phyloP scores from a whole-genome alignment of 441 rosid species.

The Bruguiera hainesii region DNA sequence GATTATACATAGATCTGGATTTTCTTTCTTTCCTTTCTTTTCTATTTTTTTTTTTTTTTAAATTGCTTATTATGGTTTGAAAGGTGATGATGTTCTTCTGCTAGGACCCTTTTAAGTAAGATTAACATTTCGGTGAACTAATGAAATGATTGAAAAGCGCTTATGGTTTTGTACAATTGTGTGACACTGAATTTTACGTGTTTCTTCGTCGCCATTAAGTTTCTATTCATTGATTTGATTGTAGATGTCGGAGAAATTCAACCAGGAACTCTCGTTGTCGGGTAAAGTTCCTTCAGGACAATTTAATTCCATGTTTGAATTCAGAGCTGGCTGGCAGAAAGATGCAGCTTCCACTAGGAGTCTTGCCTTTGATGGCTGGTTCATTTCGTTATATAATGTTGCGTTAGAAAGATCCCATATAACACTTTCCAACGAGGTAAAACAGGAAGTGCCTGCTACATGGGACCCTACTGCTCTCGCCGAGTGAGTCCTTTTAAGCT shows the following conservation, averaged over 20 bases:
- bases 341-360: constrained; percentile 61
- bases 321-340: constrained; percentile 71
- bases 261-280: constrained; percentile 58
- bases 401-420: constrained; percentile 71
- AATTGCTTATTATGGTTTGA: not conserved
- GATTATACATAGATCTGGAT: too few relatives aligned
- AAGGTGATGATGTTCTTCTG: too few relatives aligned
- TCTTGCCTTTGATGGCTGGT: constrained; percentile 90
- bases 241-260: constrained; percentile 96
- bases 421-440: constrained; percentile 57
- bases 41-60: not conserved
- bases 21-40: not conserved
- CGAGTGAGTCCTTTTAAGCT: constrained; percentile 48
- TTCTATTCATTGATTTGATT: not conserved
- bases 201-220: not conserved
- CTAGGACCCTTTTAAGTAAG: too few relatives aligned
- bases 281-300: constrained; percentile 86
- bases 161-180: too few relatives aligned
- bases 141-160: too few relatives aligned
- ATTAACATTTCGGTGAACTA: too few relatives aligned
- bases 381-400: constrained; percentile 69
- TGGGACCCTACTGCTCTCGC: constrained; percentile 93
- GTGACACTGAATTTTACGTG: too few relatives aligned
- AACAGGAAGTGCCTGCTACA: constrained; percentile 69
- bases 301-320: constrained; percentile 74